Evolutionary conservation across 148 eudicot genomes (phyloP), one percentile per base, ranked within the genome.

Genomic region (Rhododendron ovatum): DNA sequence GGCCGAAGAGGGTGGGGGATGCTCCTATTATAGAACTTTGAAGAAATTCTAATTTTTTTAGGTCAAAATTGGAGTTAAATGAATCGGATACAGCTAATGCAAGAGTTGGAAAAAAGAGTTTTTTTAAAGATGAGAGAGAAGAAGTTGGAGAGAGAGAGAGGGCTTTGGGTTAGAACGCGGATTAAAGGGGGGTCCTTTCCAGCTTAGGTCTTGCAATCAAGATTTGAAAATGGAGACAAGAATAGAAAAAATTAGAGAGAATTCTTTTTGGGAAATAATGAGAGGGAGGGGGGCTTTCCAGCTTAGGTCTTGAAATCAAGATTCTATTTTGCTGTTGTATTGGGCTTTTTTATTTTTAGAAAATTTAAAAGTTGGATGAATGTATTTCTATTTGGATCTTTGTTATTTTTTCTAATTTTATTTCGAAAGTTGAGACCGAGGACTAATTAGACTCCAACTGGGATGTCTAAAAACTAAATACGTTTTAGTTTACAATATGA

Each of bases 31-130:
- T 14, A 45, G 78, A 83, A 14, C 14, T n/a, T 8, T 3, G 4
- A 65, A 26, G 33, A 9, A 65, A 65, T 17, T 6, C 45, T 61
- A 17, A 2, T 65, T 9, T 67, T 28, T 83, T 59, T 59, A 20
- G 78, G 85, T 67, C 41, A 83, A 83, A 67, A 45, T 37, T 45
- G 26, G 59, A 50, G 84, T 65, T 30, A 71, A 67, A 28, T 13
- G 17, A 12, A 26, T 26, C 18, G 9, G 37, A 30, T 71, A 71
- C 76, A 71, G 76, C 14, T 71, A 71, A 71, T 30, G 33, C 39
- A 71, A 71, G 20, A 30, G 76, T 30, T 28, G 75, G 13, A 69
- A 69, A 67, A 67, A 3, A 3, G 15, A 28, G 30, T 13, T 28
- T 69, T 26, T n/a, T 10, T 10, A 20, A 63, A 8, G 71, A 63